Evolutionary conservation across 208 protist species (phyloP).

Genomic region (Trichomonas tenax): DNA sequence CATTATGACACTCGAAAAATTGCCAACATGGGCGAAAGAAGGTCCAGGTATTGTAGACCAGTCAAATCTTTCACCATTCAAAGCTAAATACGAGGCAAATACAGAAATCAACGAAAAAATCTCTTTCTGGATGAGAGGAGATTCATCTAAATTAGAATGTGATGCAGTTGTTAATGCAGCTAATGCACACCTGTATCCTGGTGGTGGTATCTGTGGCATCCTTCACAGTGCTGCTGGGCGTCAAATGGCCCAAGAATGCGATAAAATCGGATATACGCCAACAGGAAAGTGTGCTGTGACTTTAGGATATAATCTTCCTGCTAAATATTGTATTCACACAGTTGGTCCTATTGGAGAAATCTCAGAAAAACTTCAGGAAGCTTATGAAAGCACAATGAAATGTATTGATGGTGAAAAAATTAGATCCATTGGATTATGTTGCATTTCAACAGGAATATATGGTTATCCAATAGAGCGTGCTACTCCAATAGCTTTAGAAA

Average conservation of each 20-base stretch:
- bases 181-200: constrained; percentile 21
- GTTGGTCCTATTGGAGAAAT: constrained; percentile 24
- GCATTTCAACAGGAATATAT: constrained; percentile 33
- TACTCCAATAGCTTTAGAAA: background rate
- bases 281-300: background rate
- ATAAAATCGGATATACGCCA: background rate
- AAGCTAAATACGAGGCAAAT: background rate
- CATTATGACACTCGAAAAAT: background rate
- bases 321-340: constrained; percentile 28
- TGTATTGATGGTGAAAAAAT: background rate
- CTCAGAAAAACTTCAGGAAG: background rate
- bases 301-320: constrained; percentile 14
- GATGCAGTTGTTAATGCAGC: constrained; percentile 39
- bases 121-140: background rate
- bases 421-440: constrained; percentile 21
- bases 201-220: constrained; percentile 33
- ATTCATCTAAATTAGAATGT: constrained; percentile 21
- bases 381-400: background rate
- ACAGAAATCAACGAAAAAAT: background rate
- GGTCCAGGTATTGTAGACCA: background rate
- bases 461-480: constrained; percentile 24
- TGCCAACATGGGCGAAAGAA: background rate
- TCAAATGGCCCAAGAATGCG: background rate
- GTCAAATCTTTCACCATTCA: background rate
- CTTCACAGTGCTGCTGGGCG: constrained; percentile 25